Evolutionary conservation across 75 land plant species (phyloP).

Genomic region (Larix kaempferi): DNA sequence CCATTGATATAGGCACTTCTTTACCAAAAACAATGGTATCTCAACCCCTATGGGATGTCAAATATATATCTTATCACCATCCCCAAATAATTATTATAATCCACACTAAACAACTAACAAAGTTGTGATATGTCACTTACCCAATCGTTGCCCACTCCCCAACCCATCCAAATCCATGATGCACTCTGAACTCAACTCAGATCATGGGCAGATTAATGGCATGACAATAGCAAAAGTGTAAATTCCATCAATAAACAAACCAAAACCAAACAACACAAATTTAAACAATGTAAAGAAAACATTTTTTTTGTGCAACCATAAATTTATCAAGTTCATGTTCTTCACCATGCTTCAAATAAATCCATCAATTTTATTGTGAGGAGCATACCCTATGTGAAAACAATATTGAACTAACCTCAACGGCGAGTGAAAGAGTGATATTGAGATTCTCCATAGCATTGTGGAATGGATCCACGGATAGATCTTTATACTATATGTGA

Average conservation of each 20-base stretch:
- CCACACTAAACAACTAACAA: not conserved
- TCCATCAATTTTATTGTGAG: not conserved
- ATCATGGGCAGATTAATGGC: not conserved
- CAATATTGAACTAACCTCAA: no score
- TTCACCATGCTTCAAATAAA: not conserved
- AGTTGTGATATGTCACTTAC: constrained; percentile 26
- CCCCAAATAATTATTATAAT: not conserved
- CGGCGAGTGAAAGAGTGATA: no score
- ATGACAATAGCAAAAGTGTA: not conserved
- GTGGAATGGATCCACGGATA: no score
- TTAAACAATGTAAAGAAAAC: constrained; percentile 2
- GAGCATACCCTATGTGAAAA: not conserved
- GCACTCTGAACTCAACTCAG: constrained; percentile 74
- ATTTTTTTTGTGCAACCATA: not conserved
- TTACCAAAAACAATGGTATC: no score
- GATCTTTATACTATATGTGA: no score
- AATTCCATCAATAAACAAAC: constrained; percentile 4
- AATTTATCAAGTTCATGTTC: not conserved
- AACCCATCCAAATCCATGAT: constrained; percentile 99
- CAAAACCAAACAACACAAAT: not conserved
- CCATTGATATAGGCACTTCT: no score
- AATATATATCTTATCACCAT: no score
- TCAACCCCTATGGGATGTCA: no score
- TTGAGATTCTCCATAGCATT: no score
- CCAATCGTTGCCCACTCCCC: constrained; percentile 99